Percentiles rank a stretch among this genome's conserved stretches.
phyloP scores from a whole-genome alignment of 1,139 yeast genomes.

The Scheffersomyces insectosa region DNA sequence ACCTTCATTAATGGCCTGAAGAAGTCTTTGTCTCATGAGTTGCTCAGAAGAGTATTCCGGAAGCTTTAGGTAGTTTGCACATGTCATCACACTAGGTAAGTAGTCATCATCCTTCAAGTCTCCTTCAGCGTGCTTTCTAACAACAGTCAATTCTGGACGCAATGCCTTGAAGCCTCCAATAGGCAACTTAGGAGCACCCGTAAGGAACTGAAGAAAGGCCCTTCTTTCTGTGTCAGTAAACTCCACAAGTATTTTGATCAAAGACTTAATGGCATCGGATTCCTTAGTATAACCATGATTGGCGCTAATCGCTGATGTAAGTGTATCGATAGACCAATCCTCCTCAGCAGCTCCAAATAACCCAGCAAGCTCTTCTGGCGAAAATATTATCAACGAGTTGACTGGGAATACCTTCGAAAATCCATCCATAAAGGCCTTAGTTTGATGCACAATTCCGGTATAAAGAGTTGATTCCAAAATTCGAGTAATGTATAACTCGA shows the following conservation, averaged over 20 bases:
- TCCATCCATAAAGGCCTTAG: constrained; percentile 74
- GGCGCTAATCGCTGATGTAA: constrained; percentile 66
- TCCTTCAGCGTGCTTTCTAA: constrained; percentile 73
- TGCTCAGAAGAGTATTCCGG: constrained; percentile 74
- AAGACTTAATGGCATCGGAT: constrained; percentile 59
- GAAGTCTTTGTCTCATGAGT: constrained; percentile 57
- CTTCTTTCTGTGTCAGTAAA: constrained; percentile 61
- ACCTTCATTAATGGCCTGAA: constrained; percentile 82
- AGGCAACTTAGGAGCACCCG: constrained; percentile 93
- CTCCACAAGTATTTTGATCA: constrained; percentile 59
- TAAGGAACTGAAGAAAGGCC: constrained; percentile 78
- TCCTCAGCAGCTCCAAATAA: constrained; percentile 71
- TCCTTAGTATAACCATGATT: constrained; percentile 88
- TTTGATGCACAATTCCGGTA: constrained; percentile 64
- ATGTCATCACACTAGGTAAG: constrained; percentile 97
- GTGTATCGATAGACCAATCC: constrained; percentile 78
- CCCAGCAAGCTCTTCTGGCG: constrained; percentile 69
- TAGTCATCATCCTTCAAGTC: constrained; percentile 73
- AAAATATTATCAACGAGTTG: constrained; percentile 66
- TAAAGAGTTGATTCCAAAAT: constrained; percentile 66
- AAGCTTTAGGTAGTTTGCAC: constrained; percentile 89
- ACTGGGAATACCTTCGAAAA: constrained; percentile 85
- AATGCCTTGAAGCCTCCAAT: constrained; percentile 90
- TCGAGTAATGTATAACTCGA: constrained; percentile 55
- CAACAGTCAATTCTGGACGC: constrained; percentile 84